Evolutionary conservation across 2,329 filamentous ascomycete species (phyloP).

Genomic region (Ceratocystis ficicola): DNA sequence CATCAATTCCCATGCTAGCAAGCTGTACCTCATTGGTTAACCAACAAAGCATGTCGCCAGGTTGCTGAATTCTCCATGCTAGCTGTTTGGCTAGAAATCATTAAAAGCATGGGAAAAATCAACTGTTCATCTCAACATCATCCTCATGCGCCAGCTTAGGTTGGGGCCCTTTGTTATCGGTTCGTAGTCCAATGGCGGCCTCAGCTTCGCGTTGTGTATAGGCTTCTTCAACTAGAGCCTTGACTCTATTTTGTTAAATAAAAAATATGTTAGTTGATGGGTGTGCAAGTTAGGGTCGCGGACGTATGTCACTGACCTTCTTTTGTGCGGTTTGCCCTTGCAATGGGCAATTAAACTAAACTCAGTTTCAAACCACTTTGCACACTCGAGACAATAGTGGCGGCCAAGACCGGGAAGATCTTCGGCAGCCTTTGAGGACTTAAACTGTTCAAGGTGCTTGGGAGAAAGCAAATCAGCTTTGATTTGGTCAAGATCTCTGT

Average conservation of each 20-base stretch:
- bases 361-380: conserved; percentile 91
- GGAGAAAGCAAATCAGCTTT: conserved; percentile 67
- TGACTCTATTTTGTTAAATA: conserved; percentile 45
- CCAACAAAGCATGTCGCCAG: not conserved
- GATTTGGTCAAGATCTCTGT: conserved; percentile 85
- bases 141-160: conserved; percentile 22
- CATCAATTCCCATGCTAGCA: not conserved
- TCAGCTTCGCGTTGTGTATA: conserved; percentile 81
- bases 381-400: conserved; percentile 83
- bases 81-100: not conserved
- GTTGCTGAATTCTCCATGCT: not conserved
- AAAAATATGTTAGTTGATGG: conserved; percentile 3
- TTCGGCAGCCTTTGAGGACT: conserved; percentile 65
- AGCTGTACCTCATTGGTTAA: too few species aligned
- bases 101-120: conserved; percentile 17
- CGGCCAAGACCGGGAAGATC: conserved; percentile 78
- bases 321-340: conserved; percentile 86
- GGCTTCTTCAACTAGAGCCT: conserved; percentile 69
- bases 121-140: conserved; percentile 31
- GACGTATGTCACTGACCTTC: conserved; percentile 46
- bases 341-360: conserved; percentile 61
- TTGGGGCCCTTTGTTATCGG: conserved; percentile 47
- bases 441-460: conserved; percentile 68
- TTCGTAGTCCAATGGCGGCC: conserved; percentile 59
- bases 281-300: conserved; percentile 1